Conservation (phyloP, 768 basidiomycete species). For the Boletus rubropictus region DNA sequence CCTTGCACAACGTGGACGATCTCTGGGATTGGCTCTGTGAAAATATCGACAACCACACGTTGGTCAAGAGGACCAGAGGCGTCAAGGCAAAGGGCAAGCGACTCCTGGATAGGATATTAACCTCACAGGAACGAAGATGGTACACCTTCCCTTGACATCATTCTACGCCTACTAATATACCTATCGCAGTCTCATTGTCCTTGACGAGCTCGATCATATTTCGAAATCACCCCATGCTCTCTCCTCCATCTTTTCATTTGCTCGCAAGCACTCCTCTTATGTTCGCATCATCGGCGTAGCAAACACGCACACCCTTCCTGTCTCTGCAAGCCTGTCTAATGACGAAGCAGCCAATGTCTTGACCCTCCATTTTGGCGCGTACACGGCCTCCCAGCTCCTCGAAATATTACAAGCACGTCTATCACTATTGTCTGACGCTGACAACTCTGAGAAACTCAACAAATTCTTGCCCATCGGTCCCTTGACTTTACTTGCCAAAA, state of each 20-base stretch:
- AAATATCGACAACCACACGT: constrained; percentile 38
- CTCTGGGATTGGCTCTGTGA: constrained; percentile 68
- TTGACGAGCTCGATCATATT: constrained; percentile 86
- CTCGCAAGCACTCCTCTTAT: constrained; percentile 43
- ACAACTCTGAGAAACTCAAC: constrained; percentile 31
- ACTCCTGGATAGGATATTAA: constrained; percentile 42
- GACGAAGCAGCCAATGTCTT: constrained; percentile 38
- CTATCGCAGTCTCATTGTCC: constrained; percentile 56
- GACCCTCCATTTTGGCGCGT: constrained; percentile 79
- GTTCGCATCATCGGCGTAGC: constrained; percentile 80
- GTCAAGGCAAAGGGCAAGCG: constrained; percentile 45
- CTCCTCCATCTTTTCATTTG: constrained; percentile 61
- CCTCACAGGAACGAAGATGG: constrained; percentile 48
- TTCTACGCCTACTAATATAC: constrained; percentile 18
- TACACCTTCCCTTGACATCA: constrained; percentile 16
- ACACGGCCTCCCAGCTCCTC: constrained; percentile 65
- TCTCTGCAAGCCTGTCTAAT: constrained; percentile 38
- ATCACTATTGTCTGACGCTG: constrained; percentile 39
- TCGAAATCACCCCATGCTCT: constrained; percentile 55
- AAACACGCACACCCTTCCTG: constrained; percentile 81
- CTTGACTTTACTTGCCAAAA: constrained; percentile 68
- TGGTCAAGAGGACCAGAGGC: constrained; percentile 33
- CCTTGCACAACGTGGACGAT: constrained; percentile 56
- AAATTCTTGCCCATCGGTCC: constrained; percentile 61
- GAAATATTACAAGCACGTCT: constrained; percentile 65